Conservation (phyloP, 2,329 filamentous ascomycete genomes). For the Phoma herbarum region DNA sequence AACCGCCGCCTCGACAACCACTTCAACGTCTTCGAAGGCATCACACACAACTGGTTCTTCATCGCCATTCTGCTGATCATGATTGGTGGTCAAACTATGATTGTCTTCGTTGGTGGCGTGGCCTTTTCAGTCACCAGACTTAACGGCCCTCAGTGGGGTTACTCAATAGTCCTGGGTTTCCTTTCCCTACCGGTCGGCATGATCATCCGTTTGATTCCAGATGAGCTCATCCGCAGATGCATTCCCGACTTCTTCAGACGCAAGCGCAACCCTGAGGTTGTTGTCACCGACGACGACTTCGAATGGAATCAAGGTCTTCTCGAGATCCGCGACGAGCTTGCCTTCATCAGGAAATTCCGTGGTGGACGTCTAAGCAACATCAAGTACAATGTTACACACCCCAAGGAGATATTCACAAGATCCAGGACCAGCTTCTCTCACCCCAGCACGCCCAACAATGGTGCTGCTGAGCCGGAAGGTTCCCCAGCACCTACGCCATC, state of each 20-base stretch:
- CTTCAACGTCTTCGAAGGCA: slow-evolving; percentile 94
- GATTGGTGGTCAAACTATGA: slow-evolving; percentile 87
- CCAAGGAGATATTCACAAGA: slow-evolving; percentile 73
- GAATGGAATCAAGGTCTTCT: slow-evolving; percentile 75
- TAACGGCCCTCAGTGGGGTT: slow-evolving; percentile 81
- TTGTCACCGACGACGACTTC: slow-evolving; percentile 58
- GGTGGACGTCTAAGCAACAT: slow-evolving; percentile 83
- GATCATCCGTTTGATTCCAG: slow-evolving; percentile 82
- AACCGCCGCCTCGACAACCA: slow-evolving; percentile 93
- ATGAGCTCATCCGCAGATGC: slow-evolving; percentile 64
- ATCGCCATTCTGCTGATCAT: slow-evolving; percentile 85
- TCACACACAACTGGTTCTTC: slow-evolving; percentile 88
- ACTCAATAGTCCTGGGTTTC: slow-evolving; percentile 82
- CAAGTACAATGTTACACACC: slow-evolving; percentile 79
- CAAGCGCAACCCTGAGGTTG: slow-evolving; percentile 53
- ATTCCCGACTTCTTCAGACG: slow-evolving; percentile 55
- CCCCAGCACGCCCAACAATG: slow-evolving; percentile 70
- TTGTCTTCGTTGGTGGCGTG: slow-evolving; percentile 83
- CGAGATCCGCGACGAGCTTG: slow-evolving; percentile 81
- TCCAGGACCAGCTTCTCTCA: slow-evolving; percentile 69
- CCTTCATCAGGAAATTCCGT: slow-evolving; percentile 80
- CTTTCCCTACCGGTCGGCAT: slow-evolving; percentile 87
- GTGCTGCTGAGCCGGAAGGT: slow-evolving; percentile 48
- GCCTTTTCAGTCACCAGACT: slow-evolving; percentile 80
- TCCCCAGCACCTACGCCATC: slow-evolving; percentile 61